Conservation (phyloP, 2,329 filamentous ascomycete species). For the Penicillium sumatraense region DNA sequence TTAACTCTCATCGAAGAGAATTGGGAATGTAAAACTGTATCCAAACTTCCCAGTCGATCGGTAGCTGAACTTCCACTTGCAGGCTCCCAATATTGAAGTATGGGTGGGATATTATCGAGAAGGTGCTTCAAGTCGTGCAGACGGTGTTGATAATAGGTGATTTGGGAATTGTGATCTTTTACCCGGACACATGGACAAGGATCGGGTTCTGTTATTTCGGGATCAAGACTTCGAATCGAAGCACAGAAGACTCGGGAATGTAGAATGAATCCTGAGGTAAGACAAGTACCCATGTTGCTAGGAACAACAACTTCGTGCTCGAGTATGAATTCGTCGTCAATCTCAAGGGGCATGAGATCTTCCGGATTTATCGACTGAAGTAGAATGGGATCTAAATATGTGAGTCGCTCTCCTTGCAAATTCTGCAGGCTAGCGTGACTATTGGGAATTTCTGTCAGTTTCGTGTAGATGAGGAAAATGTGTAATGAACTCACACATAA, state of each 20-base stretch:
- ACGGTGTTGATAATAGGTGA: slow-evolving; percentile 29
- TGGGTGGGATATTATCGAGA: neutral
- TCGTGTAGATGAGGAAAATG: neutral
- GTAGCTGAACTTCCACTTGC: too few species aligned
- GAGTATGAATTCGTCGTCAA: slow-evolving; percentile 40
- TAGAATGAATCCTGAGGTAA: slow-evolving; percentile 35
- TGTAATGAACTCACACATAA: slow-evolving; percentile 23
- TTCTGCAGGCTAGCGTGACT: slow-evolving; percentile 27
- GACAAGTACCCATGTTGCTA: slow-evolving; percentile 18
- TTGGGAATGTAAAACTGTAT: slow-evolving; percentile 12
- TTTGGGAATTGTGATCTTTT: slow-evolving; percentile 8
- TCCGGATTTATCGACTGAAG: slow-evolving; percentile 36
- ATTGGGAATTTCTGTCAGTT: neutral
- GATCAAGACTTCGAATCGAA: slow-evolving; percentile 5
- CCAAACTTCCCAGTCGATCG: neutral
- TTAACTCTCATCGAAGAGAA: slow-evolving; percentile 38
- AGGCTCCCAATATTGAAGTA: slow-evolving; percentile 5
- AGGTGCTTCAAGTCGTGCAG: slow-evolving; percentile 31
- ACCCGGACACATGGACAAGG: slow-evolving; percentile 14
- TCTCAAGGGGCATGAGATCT: slow-evolving; percentile 36
- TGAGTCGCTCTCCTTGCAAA: slow-evolving; percentile 27
- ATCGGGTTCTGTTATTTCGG: neutral
- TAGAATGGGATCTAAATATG: slow-evolving; percentile 34
- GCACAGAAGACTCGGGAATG: slow-evolving; percentile 34
- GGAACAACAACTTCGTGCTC: slow-evolving; percentile 18